Percentiles rank a stretch among this genome's conserved stretches.
phyloP scores from a whole-genome alignment of 2,329 filamentous ascomycete species.

The Alternaria arborescens region DNA sequence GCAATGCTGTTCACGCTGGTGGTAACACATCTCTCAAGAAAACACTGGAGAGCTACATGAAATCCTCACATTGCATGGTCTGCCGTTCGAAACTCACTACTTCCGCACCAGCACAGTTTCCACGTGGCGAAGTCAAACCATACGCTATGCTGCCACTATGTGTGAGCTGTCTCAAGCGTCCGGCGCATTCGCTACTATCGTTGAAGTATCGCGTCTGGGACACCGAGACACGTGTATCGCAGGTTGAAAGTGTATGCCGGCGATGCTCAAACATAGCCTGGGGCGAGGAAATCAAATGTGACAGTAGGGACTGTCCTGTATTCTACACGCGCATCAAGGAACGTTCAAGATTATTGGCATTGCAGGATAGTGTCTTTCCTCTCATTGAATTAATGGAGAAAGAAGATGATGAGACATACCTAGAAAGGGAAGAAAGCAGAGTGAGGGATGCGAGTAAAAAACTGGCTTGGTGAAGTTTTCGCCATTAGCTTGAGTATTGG shows the following conservation, averaged over 20 bases:
- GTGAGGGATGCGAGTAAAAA: background rate
- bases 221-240: constrained; percentile 69
- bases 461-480: background rate
- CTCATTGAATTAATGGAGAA: constrained; percentile 43
- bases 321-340: constrained; percentile 82
- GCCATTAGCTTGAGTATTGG: background rate
- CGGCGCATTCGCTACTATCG: constrained; percentile 68
- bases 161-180: constrained; percentile 61
- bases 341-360: constrained; percentile 29
- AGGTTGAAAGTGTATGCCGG: constrained; percentile 77
- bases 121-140: constrained; percentile 24
- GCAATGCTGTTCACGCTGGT: constrained; percentile 24
- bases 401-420: background rate
- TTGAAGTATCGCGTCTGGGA: constrained; percentile 69
- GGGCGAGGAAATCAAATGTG: constrained; percentile 81
- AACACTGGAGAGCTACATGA: constrained; percentile 96
- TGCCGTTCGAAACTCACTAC: constrained; percentile 70
- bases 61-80: constrained; percentile 77
- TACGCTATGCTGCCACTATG: constrained; percentile 62
- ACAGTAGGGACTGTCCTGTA: constrained; percentile 90
- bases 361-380: constrained; percentile 34
- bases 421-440: background rate
- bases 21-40: constrained; percentile 59
- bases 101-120: constrained; percentile 14
- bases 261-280: constrained; percentile 79